Evolutionary conservation across 192 early-diverging fungal species (phyloP), one percentile per base, ranked within the genome.

Genomic region (Funneliformis mosseae): DNA sequence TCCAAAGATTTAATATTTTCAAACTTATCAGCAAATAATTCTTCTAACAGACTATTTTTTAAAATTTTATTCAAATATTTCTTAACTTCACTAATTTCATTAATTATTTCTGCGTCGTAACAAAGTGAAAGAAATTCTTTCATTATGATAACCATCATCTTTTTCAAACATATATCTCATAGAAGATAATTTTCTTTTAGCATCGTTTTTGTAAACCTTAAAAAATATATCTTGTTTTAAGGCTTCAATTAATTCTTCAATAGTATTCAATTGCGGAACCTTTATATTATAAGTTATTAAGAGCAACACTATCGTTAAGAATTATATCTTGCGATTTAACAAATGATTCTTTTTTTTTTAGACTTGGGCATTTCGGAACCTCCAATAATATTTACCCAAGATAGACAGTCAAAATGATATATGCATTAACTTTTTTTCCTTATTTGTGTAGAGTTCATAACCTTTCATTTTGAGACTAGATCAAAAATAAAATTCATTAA

Each of bases 381-480:
- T 16, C 48, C 48, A 50, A 14, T 50, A 33, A 16, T 45, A n/a
- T 41, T 45, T 23, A 23, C 11, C 14, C 0, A 16, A 74, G 33
- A 18, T 18, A 8, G 33, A 55, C 25, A 25, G n/a, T 4, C 10
- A 8, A 25, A 14, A 76, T 76, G 23, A 45, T 5, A 25, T 28
- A 39, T 63, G n/a, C 46, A 11, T 38, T 50, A n/a, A 48, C 62
- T 72, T 42, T 12, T 8, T 62, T 74, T 72, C n/a, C 16, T 77
- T 10, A 18, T 50, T 66, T 33, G 38, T 70, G 43, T 84, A 89
- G 87, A 45, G 81, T 92, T 42, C 71, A 86, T 21, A 88, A 88
- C 46, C 71, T 92, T 61, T 92, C 91, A 18, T 85, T n/a, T 87
- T 48, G 91, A 92, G 78, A 85, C 86, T 60, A 84, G 88, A 3